Evolutionary conservation across 257 asterid genomes (phyloP), one percentile per base, ranked within the genome.

Genomic region (Ocimum tenuiflorum): DNA sequence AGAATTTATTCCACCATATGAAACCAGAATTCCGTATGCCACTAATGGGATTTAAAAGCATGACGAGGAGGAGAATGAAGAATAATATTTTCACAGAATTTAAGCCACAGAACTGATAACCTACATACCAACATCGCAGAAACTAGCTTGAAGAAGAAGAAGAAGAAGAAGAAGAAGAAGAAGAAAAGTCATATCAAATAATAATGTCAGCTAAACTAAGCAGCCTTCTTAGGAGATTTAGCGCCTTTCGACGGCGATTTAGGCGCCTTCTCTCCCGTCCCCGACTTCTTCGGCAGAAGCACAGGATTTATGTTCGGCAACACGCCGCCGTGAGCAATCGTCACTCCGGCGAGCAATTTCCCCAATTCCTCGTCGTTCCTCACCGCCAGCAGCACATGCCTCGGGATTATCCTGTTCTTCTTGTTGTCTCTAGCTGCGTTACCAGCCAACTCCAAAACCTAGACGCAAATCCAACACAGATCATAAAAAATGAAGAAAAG

Each of bases 361-460:
- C 72, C 72, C 15, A 66, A 33, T 45, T 66, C 72, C 55, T 66
- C 72, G 4, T 66, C 72, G 55, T 66, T 66, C 46, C 72, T 53
- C 72, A 66, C 72, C 6, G 72, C 72, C 43, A 66, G 51, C 3
- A 66, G 55, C 63, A 66, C n/a, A n/a, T n/a, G n/a, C n/a, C n/a
- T n/a, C n/a, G n/a, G n/a, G n/a, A n/a, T n/a, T n/a, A n/a, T n/a
- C 72, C 72, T 39, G 38, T 53, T 66, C 55, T 66, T 66, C 64
- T 66, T 66, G 63, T 66, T 79, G 66, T 87, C 95, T 17, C 95
- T 77, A 0, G 91, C 91, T 1, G 95, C 95, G 63, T 87, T 87
- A 36, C 95, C 95, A 7, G 95, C 95, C 77, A 87, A 74, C 54
- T 84, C 95, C 76, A 87, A 29, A 20, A 87, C 95, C 95, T 84